phyloP scores from a whole-genome alignment of 129 eudicot genomes.

The Erigeron canadensis region DNA sequence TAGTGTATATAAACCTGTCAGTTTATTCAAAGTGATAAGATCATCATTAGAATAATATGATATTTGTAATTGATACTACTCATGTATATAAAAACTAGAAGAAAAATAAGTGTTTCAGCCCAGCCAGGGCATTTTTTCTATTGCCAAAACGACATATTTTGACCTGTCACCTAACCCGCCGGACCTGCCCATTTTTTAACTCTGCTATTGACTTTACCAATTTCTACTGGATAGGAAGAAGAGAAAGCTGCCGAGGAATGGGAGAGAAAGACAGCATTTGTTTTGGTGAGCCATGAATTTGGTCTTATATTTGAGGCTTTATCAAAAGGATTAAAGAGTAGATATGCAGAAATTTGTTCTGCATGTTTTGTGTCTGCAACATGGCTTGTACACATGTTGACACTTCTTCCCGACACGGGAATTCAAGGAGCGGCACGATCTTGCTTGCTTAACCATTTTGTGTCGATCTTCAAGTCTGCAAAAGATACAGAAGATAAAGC shows the following conservation, averaged over 20 bases:
- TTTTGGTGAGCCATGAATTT: slow-evolving; percentile 77
- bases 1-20: not conserved
- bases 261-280: slow-evolving; percentile 71
- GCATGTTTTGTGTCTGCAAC: slow-evolving; percentile 65
- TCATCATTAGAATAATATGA: not conserved
- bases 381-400: slow-evolving; percentile 83
- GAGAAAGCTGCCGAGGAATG: slow-evolving; percentile 71
- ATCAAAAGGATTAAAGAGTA: slow-evolving; percentile 70
- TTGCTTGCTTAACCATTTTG: slow-evolving; percentile 65
- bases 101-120: not conserved
- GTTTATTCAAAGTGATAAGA: not conserved
- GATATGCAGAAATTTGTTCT: slow-evolving; percentile 57
- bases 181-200: not conserved
- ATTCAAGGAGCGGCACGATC: slow-evolving; percentile 69
- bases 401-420: slow-evolving; percentile 73
- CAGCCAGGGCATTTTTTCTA: not conserved
- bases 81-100: not conserved
- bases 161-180: not conserved
- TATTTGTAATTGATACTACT: not conserved
- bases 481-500: slow-evolving; percentile 67
- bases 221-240: slow-evolving; percentile 47
- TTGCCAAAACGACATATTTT: not conserved
- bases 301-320: slow-evolving; percentile 76
- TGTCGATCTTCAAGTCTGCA: slow-evolving; percentile 62
- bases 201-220: not conserved